phyloP scores from a whole-genome alignment of 1,284 basidiomycete species.

The Vanrija humicola region DNA sequence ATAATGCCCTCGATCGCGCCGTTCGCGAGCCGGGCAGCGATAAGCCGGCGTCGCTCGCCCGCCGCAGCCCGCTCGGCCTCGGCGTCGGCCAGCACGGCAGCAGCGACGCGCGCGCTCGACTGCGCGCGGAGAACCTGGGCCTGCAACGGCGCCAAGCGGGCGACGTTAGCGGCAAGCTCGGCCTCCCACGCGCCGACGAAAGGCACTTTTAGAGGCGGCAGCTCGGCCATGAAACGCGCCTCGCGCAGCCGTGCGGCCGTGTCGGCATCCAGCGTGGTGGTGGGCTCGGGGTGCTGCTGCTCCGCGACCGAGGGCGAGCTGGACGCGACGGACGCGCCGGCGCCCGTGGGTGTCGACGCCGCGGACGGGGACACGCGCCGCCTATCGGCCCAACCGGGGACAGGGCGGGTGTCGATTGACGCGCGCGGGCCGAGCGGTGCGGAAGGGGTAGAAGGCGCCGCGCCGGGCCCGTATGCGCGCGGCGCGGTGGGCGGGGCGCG shows the following conservation, averaged over 20 bases:
- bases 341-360: background rate
- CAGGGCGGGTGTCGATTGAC: background rate
- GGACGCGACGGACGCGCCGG: background rate
- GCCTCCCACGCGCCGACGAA: constrained; percentile 34
- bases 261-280: constrained; percentile 11
- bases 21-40: constrained; percentile 25
- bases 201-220: constrained; percentile 25
- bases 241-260: constrained; percentile 21
- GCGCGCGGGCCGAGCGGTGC: background rate
- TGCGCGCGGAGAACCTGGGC: constrained; percentile 23
- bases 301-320: background rate
- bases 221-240: constrained; percentile 29
- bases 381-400: constrained; percentile 1
- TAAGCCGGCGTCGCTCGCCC: constrained; percentile 29
- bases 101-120: constrained; percentile 26
- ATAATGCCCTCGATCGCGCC: constrained; percentile 24
- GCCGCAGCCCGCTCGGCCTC: constrained; percentile 39
- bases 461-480: constrained; percentile 15
- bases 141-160: constrained; percentile 15
- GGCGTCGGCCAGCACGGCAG: constrained; percentile 36
- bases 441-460: constrained; percentile 1
- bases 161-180: constrained; percentile 30
- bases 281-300: background rate
- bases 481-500: constrained; percentile 21
- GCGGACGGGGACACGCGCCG: constrained; percentile 2